Conservation (phyloP, 306 rosid species). For the Potentilla sterilis region DNA sequence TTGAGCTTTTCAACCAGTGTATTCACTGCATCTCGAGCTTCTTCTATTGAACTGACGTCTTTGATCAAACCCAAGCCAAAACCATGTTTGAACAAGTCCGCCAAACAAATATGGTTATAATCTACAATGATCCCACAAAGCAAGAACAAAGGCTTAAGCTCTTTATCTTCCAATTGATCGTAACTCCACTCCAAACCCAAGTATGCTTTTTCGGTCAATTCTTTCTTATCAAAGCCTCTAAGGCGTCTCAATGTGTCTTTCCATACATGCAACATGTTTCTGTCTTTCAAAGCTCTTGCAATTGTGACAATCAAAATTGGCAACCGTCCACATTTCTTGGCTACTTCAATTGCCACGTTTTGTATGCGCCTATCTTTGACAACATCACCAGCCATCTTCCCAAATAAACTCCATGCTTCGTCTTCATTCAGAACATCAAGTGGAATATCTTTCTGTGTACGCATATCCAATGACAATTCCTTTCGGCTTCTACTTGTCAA, state of each 20-base stretch:
- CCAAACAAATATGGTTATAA: neutral
- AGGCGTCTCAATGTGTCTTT: neutral
- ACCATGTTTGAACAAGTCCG: neutral
- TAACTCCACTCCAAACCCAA: neutral
- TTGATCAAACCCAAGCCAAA: conserved; percentile 14
- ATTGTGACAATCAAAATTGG: neutral
- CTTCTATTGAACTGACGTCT: neutral
- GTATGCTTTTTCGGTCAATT: neutral
- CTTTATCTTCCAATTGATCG: conserved; percentile 10
- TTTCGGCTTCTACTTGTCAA: neutral
- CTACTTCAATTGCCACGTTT: neutral
- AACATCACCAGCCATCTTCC: neutral
- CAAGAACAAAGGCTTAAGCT: conserved; percentile 21
- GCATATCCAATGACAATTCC: neutral
- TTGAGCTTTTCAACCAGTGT: conserved; percentile 16
- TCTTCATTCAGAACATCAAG: neutral
- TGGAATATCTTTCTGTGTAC: neutral
- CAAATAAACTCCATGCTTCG: neutral
- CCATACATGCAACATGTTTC: neutral
- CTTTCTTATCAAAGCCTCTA: neutral
- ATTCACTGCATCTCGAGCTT: conserved; percentile 1
- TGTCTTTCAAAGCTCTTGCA: conserved; percentile 4
- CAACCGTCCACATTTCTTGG: neutral
- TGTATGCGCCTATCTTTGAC: neutral
- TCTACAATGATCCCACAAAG: conserved; percentile 17